Evolutionary conservation across 192 early-diverging fungal species (phyloP), one percentile per base, ranked within the genome.

Genomic region (Backusella parvicylindrica): DNA sequence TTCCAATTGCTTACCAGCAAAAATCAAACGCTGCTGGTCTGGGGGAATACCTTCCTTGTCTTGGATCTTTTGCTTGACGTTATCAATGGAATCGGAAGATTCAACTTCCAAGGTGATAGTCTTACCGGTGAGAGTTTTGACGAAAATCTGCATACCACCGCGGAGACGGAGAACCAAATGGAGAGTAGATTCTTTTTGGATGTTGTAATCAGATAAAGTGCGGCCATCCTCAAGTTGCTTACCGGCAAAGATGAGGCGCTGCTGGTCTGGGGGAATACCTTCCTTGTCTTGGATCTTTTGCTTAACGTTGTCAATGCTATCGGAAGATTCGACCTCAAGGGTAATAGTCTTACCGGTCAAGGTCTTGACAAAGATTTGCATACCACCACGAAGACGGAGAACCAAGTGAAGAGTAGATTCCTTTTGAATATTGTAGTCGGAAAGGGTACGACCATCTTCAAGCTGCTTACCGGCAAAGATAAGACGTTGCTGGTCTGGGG

Each of bases 271-370:
- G 21, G 92, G 93, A 50, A 94, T 94, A 33, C 93, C 93, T 83
- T 95, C 94, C 87, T 93, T 94, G 71, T 95, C 90, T 84, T 93
- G 92, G 68, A 95, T 95, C 88, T 92, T 93, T 53, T 78, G 64
- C 88, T 95, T 94, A 68, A 95, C 92, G 68, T 91, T 88, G 26
- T 94, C 92, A 74, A 95, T 92, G 67, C 81, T 84, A 77, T 93
- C 91, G 21, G 85, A 88, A 35, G 90, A 91, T 83, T 93, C 92
- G 26, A 93, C 92, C 80, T 94, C 96, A 31, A 98, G 84, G 75
- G 96, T 98, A 85, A 98, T 96, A 81, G 96, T 98, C 91, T 97
- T 98, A 77, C 96, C 96, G 36, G 96, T 98, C 9, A 98, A 86
- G 38, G 94, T n/a, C n/a, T n/a, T n/a, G n/a, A n/a, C n/a, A n/a